Evolutionary conservation across 768 basidiomycete genomes (phyloP).

Genomic region (Boletus insuetus): DNA sequence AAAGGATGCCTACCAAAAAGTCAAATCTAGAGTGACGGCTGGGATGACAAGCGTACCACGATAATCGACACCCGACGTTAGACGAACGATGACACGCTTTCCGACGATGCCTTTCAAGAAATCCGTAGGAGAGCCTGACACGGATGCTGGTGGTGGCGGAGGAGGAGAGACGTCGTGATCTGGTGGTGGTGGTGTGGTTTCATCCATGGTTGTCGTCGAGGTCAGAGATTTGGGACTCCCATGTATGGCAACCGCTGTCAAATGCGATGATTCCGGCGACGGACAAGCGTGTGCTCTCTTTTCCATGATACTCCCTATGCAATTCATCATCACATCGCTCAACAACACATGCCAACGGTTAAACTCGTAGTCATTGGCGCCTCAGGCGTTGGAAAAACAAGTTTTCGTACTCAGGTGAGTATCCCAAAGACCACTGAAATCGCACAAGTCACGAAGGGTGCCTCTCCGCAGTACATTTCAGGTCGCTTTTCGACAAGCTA

Average conservation of each 20-base stretch:
- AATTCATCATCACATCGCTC: constrained; percentile 10
- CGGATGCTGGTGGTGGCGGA: constrained; percentile 43
- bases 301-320: constrained; percentile 5
- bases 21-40: neutral
- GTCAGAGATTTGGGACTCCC: constrained; percentile 7
- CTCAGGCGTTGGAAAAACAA: constrained; percentile 85
- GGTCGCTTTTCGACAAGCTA: constrained; percentile 74
- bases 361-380: constrained; percentile 82
- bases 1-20: constrained; percentile 68
- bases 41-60: constrained; percentile 52
- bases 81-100: constrained; percentile 88
- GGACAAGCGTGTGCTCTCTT: neutral
- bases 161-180: constrained; percentile 44
- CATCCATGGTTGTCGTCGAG: constrained; percentile 21
- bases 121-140: constrained; percentile 84
- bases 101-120: constrained; percentile 96
- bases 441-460: neutral
- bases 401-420: constrained; percentile 68
- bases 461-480: constrained; percentile 61
- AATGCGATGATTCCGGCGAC: neutral
- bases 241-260: constrained; percentile 11
- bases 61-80: constrained; percentile 93
- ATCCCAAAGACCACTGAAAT: neutral
- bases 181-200: constrained; percentile 36
- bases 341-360: constrained; percentile 57